These are phyloP conservation scores for Tremellales sp. DNA, from an alignment of 1,284 basidiomycete genomes.

Conservation along the genomic window DNA sequence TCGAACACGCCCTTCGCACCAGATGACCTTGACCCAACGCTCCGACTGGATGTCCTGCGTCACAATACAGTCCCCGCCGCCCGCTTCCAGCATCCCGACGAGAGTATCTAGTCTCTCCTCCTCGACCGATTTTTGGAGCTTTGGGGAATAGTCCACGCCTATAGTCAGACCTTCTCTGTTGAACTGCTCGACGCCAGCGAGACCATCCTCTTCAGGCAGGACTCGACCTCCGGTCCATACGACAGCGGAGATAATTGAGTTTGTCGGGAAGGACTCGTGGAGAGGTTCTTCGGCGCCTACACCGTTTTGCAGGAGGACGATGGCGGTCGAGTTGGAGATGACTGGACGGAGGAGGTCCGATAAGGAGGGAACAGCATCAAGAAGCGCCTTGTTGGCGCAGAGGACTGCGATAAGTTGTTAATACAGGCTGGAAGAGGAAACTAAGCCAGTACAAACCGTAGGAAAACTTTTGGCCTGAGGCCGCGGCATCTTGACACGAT, in stretches of 20 bases:
- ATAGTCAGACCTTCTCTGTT: constrained; percentile 46
- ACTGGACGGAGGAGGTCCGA: constrained; percentile 42
- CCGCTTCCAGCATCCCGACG: constrained; percentile 37
- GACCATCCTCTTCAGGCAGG: constrained; percentile 22
- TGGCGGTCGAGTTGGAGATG: constrained; percentile 38
- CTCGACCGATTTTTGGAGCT: constrained; percentile 26
- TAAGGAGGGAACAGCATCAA: constrained; percentile 42
- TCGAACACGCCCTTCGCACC: constrained; percentile 21
- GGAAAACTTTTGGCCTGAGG: constrained; percentile 34
- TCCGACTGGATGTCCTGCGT: constrained; percentile 51
- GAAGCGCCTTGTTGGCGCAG: constrained; percentile 48
- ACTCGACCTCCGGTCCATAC: constrained; percentile 50
- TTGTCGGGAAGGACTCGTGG: constrained; percentile 46
- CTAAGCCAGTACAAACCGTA: constrained; percentile 22
- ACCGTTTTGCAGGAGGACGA: constrained; percentile 54
- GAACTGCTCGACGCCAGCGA: constrained; percentile 39
- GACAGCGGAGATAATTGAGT: constrained; percentile 51
- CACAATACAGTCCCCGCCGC: constrained; percentile 44
- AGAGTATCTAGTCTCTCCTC: constrained; percentile 38
- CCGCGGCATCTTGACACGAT: constrained; percentile 41
- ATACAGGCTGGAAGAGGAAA: neutral
- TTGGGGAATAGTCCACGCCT: constrained; percentile 41
- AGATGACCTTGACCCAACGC: constrained; percentile 53
- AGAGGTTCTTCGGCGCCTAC: constrained; percentile 53
- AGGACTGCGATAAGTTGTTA: constrained; percentile 26